These are phyloP conservation scores for Multifurca ochricompacta DNA, from an alignment of 768 basidiomycete species.

Conservation along the genomic window DNA sequence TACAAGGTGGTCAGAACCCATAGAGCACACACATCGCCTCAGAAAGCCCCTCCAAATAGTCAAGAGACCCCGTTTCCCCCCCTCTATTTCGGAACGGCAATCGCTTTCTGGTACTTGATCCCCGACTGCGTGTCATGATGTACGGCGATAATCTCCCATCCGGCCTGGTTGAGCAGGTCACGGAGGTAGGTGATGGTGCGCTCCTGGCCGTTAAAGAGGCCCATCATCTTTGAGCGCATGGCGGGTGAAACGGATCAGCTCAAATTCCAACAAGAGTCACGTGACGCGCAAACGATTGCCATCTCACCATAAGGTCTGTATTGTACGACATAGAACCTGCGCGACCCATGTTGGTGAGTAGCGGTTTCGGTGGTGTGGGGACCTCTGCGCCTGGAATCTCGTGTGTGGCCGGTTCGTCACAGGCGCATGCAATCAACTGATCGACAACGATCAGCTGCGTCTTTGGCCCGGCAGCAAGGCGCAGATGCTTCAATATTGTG, in stretches of 20 bases:
- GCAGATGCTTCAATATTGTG: conserved; percentile 2
- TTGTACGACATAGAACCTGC: conserved; percentile 17
- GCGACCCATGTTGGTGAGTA: conserved; percentile 23
- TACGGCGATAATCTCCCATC: background rate
- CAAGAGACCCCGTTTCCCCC: too few species aligned
- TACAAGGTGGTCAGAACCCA: too few species aligned
- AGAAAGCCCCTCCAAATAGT: too few species aligned
- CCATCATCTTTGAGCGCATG: background rate
- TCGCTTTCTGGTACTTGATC: background rate
- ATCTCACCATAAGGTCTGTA: conserved; percentile 19
- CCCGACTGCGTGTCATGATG: background rate
- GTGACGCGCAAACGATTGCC: too few species aligned
- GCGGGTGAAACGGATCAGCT: background rate
- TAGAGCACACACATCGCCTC: too few species aligned
- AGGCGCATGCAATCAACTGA: conserved; percentile 22
- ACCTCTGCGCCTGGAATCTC: conserved; percentile 17
- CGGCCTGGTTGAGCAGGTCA: background rate
- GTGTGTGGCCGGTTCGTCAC: conserved; percentile 15
- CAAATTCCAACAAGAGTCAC: background rate
- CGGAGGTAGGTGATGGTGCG: conserved; percentile 1
- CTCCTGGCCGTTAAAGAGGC: background rate
- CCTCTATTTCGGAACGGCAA: conserved; percentile 2
- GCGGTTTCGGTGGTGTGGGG: conserved; percentile 19
- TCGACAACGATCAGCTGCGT: conserved; percentile 27
- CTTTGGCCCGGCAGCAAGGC: conserved; percentile 15